Conservation (phyloP, 1,284 basidiomycete species). For the Tilletia caries region DNA sequence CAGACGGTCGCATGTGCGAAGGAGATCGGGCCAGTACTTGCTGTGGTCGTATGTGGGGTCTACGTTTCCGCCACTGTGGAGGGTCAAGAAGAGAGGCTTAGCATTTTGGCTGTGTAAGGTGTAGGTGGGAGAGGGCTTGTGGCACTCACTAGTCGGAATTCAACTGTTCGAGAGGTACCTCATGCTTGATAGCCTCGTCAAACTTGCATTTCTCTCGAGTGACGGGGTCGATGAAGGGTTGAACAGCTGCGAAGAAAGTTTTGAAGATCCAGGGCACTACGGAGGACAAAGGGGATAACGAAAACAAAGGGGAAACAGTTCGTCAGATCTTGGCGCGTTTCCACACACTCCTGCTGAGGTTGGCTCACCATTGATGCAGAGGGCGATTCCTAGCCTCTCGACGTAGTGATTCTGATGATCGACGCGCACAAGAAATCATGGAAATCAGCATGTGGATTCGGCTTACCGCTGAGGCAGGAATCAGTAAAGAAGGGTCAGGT, state of each 20-base stretch:
- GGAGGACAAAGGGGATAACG: constrained; percentile 26
- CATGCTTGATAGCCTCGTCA: constrained; percentile 44
- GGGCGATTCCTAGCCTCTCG: constrained; percentile 53
- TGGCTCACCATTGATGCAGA: constrained; percentile 51
- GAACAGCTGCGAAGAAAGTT: constrained; percentile 47
- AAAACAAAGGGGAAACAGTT: constrained; percentile 21
- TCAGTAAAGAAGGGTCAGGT: too few species aligned
- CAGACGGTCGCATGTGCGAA: constrained; percentile 62
- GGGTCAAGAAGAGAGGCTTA: background rate
- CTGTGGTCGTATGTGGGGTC: constrained; percentile 65
- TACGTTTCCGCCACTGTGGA: constrained; percentile 31
- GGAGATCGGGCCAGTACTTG: constrained; percentile 69
- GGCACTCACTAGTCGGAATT: constrained; percentile 31
- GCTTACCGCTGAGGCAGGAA: too few species aligned
- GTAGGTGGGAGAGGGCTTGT: background rate
- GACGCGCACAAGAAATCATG: too few species aligned
- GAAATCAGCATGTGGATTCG: too few species aligned
- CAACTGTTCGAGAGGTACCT: constrained; percentile 40
- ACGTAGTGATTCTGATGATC: constrained; percentile 46
- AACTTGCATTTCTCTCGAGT: constrained; percentile 53
- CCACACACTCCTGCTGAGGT: background rate
- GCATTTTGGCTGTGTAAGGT: too few species aligned
- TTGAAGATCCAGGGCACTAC: constrained; percentile 40
- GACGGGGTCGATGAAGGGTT: constrained; percentile 55
- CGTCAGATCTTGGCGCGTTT: constrained; percentile 8